Evolutionary conservation across 2,329 filamentous ascomycete genomes (phyloP), one percentile per base, ranked within the genome.

Genomic region (Colletotrichum australisinense): DNA sequence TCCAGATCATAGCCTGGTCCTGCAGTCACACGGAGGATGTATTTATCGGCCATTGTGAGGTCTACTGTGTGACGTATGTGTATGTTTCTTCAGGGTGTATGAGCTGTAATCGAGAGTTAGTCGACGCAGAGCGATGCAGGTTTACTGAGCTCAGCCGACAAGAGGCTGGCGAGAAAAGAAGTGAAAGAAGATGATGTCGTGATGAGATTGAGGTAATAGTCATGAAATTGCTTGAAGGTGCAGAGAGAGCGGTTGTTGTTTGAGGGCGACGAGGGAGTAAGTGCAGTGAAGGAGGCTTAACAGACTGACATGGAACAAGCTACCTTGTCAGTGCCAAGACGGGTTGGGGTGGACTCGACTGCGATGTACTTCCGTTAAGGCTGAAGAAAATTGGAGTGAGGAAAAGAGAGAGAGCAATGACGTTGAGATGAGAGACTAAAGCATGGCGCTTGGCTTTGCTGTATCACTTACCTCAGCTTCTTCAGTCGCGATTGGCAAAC

Each of bases 1-100:
- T 87, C 83, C 42, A 87, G 83, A 80, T 97, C 91, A 83, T 98
- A 97, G 75, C 86, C 86, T 1, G 93, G 88, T 2, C 96, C 96
- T 1, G 94, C 94, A 0, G 95, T 97, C 68, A 98, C 92, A 76
- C 90, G 90, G 74, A 98, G 88, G 63, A 94, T 88, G 82, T 97
- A 98, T 76, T 94, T 92, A 72, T 93, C 89, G 22, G 91, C 87
- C 91, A 91, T 91, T 30, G 60, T 55, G 24, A 57, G 55, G 42
- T 49, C 42, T 49, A n/a, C 42, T 49, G 42, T 49, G 42, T 62
- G 24, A 30, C 49, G 11, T 49, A 30, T 14, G 19, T 52, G 59
- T 6, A n/a, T 26, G n/a, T 19, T 14, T 30, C 38, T 52, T 52
- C 7, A 49, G 3, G 38, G 38, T 49, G 11, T 16, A 38, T 26